These are phyloP conservation scores for Brassica hybrid DNA, from an alignment of 441 rosid genomes.

Conservation along the genomic window DNA sequence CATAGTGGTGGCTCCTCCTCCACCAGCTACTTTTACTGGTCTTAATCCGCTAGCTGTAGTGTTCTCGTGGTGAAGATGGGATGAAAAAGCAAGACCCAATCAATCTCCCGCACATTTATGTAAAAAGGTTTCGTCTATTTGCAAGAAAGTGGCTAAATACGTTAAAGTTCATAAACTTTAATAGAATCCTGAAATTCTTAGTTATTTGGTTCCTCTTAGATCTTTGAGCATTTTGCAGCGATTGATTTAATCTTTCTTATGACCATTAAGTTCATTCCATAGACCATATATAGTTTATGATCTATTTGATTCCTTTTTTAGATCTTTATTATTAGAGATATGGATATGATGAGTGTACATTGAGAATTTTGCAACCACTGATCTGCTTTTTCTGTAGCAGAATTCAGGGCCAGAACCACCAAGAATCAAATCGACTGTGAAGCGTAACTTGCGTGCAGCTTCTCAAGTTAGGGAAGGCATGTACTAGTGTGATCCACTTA, in stretches of 20 bases:
- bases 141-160: too few species aligned
- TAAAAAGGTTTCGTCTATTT: too few species aligned
- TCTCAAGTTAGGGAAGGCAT: constrained; percentile 77
- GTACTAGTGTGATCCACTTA: constrained; percentile 11
- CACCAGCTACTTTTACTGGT: constrained; percentile 17
- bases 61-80: constrained; percentile 43
- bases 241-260: too few species aligned
- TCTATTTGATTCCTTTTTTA: constrained; percentile 1
- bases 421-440: constrained; percentile 86
- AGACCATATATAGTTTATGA: too few species aligned
- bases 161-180: too few species aligned
- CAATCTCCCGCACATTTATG: background rate
- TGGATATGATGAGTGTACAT: background rate
- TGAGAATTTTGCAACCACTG: constrained; percentile 15
- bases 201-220: too few species aligned
- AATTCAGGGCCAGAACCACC: constrained; percentile 65
- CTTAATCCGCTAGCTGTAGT: constrained; percentile 25
- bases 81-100: constrained; percentile 42
- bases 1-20: constrained; percentile 33
- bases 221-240: too few species aligned
- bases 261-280: too few species aligned
- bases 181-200: too few species aligned
- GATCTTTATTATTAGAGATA: background rate
- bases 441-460: constrained; percentile 61
- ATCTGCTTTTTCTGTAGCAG: constrained; percentile 43